Conservation (phyloP, 495 filamentous ascomycete genomes). For the Talaromyces proteolyticus region DNA sequence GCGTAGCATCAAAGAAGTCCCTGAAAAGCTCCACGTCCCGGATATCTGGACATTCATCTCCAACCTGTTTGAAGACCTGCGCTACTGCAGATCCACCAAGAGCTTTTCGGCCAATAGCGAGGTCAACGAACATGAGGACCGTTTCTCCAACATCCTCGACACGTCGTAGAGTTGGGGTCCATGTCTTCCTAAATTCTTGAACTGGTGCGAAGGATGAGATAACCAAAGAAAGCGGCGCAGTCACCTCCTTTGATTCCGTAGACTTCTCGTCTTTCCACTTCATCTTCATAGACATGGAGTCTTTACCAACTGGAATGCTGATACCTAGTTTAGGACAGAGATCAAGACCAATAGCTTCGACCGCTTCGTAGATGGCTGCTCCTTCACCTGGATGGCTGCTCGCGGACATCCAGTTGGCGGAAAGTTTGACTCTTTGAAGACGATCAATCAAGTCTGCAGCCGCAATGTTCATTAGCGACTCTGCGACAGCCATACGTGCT, state of each 20-base stretch:
- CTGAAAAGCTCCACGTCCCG: constrained; percentile 74
- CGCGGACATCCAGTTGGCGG: constrained; percentile 98
- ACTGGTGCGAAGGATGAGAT: constrained; percentile 88
- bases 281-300: constrained; percentile 98
- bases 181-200: constrained; percentile 71
- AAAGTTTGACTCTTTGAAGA: constrained; percentile 73
- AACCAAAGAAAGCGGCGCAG: constrained; percentile 82
- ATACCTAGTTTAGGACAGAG: constrained; percentile 77
- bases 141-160: constrained; percentile 86
- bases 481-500: constrained; percentile 92
- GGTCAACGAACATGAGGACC: constrained; percentile 84
- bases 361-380: constrained; percentile 89
- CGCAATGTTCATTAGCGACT: constrained; percentile 86
- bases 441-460: constrained; percentile 78
- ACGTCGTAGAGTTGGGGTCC: constrained; percentile 84
- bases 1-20: constrained; percentile 87
- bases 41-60: constrained; percentile 78
- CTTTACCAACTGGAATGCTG: constrained; percentile 93
- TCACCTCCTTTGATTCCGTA: constrained; percentile 73
- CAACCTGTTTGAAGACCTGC: constrained; percentile 85
- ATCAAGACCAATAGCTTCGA: constrained; percentile 89
- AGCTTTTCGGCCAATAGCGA: constrained; percentile 69
- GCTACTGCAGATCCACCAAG: constrained; percentile 90
- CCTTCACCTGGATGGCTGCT: constrained; percentile 91
- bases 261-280: constrained; percentile 77